A percentile compares a stretch with the other conserved stretches of the same genome.
Conservation (phyloP, 768 basidiomycete species). For the Pleurotus citrinopileatus region DNA sequence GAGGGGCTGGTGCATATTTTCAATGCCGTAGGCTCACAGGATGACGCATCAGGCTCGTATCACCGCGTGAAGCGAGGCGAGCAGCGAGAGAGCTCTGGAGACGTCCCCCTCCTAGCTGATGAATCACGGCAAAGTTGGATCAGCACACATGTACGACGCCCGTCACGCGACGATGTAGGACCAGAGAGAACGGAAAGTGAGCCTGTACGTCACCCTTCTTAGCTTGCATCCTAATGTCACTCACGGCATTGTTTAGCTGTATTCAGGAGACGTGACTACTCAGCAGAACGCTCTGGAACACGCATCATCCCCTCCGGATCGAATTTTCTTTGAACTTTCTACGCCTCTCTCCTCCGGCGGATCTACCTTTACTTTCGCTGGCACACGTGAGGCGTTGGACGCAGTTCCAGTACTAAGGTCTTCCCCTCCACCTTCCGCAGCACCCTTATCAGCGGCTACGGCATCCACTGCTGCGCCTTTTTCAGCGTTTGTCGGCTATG, state of each 20-base stretch:
- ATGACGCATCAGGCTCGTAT: neutral
- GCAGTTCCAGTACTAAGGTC: neutral
- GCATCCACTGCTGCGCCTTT: slow-evolving; percentile 6
- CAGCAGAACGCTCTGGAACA: neutral
- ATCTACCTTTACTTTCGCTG: slow-evolving; percentile 4
- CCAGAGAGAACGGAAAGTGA: too few relatives aligned
- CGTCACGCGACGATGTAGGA: neutral
- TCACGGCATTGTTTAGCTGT: neutral
- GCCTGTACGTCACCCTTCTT: too few relatives aligned
- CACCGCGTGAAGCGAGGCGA: neutral
- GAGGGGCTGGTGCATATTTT: neutral
- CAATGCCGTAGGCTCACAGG: neutral
- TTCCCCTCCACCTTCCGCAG: neutral
- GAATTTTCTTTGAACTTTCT: neutral
- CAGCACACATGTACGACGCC: neutral
- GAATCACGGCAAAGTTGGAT: neutral
- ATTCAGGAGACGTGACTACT: neutral
- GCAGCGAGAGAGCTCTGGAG: neutral
- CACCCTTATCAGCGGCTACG: slow-evolving; percentile 1
- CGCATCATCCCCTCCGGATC: neutral
- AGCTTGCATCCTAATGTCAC: neutral
- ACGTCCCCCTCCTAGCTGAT: neutral
- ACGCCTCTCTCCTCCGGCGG: neutral
- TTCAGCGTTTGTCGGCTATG: slow-evolving; percentile 2
- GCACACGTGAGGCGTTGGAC: neutral